Evolutionary conservation across 768 basidiomycete genomes (phyloP), one percentile per base, ranked within the genome.

Genomic region (Kwoniella botswanensis): DNA sequence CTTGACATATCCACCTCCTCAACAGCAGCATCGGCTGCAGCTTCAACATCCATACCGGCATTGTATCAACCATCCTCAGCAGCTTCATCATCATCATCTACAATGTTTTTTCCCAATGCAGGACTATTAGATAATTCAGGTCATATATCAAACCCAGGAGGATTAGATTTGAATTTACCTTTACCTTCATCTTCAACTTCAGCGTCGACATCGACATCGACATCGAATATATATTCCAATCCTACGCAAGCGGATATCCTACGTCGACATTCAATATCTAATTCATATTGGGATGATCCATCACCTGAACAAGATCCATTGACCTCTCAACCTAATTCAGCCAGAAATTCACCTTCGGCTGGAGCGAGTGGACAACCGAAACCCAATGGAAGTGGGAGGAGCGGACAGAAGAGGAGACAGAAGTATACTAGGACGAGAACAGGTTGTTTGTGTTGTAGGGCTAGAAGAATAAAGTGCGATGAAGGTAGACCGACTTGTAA

Each of bases 381-480:
- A 62, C 13, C 60, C 3, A 69, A 55, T 46, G 68, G 68, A 21
- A 46, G 61, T 46, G 68, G 68, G n/a, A 46, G 68, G 24, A 70
- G 68, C 57, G 68, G 68, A 42, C 68, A 70, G 50, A 70, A 70
- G 21, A 72, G 75, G 60, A 71, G 82, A 56, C 93, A 92, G 60
- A 97, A 97, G 86, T 95, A 95, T 77, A 93, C 92, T 72, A 88
- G 94, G 76, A 93, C 92, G 84, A 94, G 96, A 86, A 94, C 93
- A 1, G 94, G 94, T 24, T 98, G 94, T 82, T 85, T 96, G 81
- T 94, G 93, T 54, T 98, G 94, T 87, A 88, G 94, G 77, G 88
- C 89, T 72, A 94, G 95, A 87, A 93, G 96, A 87, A 93, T 98
- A 79, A 97, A 97, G 91, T 98, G 94, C 84, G 94, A 95, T 82